A percentile compares a stretch with the other conserved stretches of the same genome.
Evolutionary conservation across 1,284 basidiomycete species (phyloP).

Genomic region (Ustanciosporium gigantosporum): DNA sequence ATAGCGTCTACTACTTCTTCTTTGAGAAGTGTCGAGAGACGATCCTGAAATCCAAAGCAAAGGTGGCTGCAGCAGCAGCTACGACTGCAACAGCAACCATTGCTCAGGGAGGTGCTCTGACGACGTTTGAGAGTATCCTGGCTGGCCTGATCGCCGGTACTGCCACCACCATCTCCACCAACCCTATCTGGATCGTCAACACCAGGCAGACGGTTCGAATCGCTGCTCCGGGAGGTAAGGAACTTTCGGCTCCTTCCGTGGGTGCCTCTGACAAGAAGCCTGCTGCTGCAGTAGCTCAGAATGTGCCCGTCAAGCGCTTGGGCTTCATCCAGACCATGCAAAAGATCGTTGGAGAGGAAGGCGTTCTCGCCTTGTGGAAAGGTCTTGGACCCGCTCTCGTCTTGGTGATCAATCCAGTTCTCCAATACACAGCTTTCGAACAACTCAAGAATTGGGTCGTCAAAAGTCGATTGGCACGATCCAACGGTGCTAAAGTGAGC

Average conservation of each 20-base stretch:
- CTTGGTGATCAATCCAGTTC: conserved; percentile 91
- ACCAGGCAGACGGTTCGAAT: conserved; percentile 73
- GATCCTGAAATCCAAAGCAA: conserved; percentile 55
- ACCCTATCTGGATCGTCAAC: conserved; percentile 73
- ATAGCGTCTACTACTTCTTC: conserved; percentile 62
- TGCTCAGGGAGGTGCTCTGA: conserved; percentile 65
- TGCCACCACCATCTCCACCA: conserved; percentile 85
- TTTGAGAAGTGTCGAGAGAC: conserved; percentile 60
- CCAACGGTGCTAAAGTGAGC: conserved; percentile 21
- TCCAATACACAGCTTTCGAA: conserved; percentile 65
- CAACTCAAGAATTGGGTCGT: conserved; percentile 58
- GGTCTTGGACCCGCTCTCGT: conserved; percentile 94
- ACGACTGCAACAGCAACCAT: conserved; percentile 48
- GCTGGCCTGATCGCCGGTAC: conserved; percentile 87
- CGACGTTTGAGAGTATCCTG: conserved; percentile 84
- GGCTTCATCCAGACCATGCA: conserved; percentile 69
- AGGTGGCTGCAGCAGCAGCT: conserved; percentile 64
- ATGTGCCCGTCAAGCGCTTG: conserved; percentile 36
- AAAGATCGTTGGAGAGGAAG: conserved; percentile 77
- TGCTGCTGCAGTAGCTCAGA: conserved; percentile 6
- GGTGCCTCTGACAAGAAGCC: conserved; percentile 2
- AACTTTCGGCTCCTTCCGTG: not conserved
- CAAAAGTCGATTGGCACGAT: conserved; percentile 38
- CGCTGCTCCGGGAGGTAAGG: conserved; percentile 9
- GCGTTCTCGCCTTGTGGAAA: conserved; percentile 81